phyloP scores from a whole-genome alignment of 1,284 basidiomycete genomes.

The Malassezia sp. region DNA sequence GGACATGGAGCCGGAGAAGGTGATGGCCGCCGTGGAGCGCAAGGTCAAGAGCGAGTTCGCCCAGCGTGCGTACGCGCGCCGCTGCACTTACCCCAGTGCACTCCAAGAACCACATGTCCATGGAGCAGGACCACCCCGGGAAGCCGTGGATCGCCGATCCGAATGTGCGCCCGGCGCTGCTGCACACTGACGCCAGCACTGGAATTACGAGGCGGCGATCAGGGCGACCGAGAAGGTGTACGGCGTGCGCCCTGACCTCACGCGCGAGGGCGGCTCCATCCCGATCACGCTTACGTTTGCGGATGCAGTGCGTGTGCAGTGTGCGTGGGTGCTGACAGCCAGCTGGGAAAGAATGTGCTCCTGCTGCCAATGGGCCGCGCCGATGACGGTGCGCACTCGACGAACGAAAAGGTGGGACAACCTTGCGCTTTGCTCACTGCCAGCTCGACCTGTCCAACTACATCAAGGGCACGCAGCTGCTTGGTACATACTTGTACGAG shows the following conservation, averaged over 20 bases:
- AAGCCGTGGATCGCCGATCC: slow-evolving; percentile 46
- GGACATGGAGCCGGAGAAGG: slow-evolving; percentile 59
- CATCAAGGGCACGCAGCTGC: slow-evolving; percentile 62
- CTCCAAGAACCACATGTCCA: slow-evolving; percentile 41
- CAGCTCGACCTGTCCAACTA: slow-evolving; percentile 81
- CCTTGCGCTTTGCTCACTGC: slow-evolving; percentile 13
- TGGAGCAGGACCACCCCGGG: slow-evolving; percentile 36
- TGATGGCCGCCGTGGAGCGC: slow-evolving; percentile 35
- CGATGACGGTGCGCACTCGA: slow-evolving; percentile 76
- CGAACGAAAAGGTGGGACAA: slow-evolving; percentile 99
- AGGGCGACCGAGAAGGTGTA: slow-evolving; percentile 72
- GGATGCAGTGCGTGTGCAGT: slow-evolving; percentile 51
- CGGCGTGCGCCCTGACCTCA: slow-evolving; percentile 70
- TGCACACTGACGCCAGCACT: no score
- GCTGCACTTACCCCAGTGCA: no score
- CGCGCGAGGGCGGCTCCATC: slow-evolving; percentile 88
- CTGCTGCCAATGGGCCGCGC: slow-evolving; percentile 71
- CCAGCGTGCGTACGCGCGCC: no score
- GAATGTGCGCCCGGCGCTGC: slow-evolving; percentile 44
- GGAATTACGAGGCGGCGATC: slow-evolving; percentile 87
- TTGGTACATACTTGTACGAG: slow-evolving; percentile 70
- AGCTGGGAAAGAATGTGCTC: slow-evolving; percentile 54
- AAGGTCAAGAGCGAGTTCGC: slow-evolving; percentile 37
- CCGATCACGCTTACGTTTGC: slow-evolving; percentile 93
- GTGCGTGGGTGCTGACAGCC: no score